Evolutionary conservation across 2,329 filamentous ascomycete genomes (phyloP).

Genomic region (Colletotrichum sp.): DNA sequence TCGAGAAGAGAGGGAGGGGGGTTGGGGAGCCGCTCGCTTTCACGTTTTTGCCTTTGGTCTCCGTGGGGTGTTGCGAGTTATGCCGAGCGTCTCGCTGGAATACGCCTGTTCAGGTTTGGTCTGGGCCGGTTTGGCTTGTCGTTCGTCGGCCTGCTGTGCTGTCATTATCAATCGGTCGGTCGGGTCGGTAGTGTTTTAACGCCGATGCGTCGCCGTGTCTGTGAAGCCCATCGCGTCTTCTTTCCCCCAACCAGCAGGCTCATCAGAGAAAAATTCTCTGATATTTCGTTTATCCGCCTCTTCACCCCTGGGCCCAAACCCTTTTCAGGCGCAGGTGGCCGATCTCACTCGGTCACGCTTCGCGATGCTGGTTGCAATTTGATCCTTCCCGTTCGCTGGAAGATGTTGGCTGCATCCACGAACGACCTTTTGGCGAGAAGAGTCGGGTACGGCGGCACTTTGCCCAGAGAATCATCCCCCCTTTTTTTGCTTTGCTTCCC

Average conservation of each 20-base stretch:
- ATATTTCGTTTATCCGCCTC: background rate
- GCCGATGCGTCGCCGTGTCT: background rate
- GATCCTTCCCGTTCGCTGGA: background rate
- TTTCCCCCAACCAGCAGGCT: background rate
- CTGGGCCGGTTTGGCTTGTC: background rate
- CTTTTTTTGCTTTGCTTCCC: background rate
- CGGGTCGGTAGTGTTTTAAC: background rate
- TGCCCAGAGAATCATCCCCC: background rate
- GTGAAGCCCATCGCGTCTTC: background rate
- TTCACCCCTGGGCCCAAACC: background rate
- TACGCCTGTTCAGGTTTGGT: background rate
- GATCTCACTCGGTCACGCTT: background rate
- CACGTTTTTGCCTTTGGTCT: background rate
- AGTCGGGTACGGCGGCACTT: constrained; percentile 10
- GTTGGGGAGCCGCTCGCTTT: background rate
- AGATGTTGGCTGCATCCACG: background rate
- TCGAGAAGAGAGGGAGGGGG: constrained; percentile 5
- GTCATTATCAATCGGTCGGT: background rate
- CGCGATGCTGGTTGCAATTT: background rate
- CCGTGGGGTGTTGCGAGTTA: background rate
- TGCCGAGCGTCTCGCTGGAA: background rate
- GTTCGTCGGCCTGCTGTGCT: background rate
- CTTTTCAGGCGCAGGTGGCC: background rate
- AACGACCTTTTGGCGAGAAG: background rate
- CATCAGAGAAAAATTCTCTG: background rate